These are phyloP conservation scores for Acorus gramineus DNA, from an alignment of 106 monocot species.

Conservation along the genomic window DNA sequence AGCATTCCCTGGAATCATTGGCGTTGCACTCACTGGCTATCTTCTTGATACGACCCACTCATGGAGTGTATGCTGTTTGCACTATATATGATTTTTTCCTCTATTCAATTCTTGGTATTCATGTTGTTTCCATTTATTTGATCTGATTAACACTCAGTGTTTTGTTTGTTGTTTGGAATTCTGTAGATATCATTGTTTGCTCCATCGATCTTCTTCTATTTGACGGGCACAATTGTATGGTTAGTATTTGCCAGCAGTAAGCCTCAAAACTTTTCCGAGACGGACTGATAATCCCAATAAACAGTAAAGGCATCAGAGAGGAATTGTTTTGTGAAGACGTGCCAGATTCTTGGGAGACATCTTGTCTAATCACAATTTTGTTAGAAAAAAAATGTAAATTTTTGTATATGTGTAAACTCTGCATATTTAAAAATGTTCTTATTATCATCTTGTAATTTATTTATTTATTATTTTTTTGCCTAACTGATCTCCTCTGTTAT, in stretches of 20 bases:
- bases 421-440: too few species aligned
- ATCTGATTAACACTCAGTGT: neutral
- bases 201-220: constrained; percentile 95
- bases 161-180: neutral
- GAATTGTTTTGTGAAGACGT: neutral
- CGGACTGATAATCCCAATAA: constrained; percentile 1
- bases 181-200: constrained; percentile 77
- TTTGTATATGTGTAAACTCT: too few species aligned
- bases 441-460: too few species aligned
- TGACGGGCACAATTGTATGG: constrained; percentile 88
- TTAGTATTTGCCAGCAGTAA: constrained; percentile 80
- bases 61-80: constrained; percentile 75
- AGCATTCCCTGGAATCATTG: constrained; percentile 90
- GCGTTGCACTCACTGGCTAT: constrained; percentile 78
- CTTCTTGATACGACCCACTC: constrained; percentile 95
- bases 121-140: constrained; percentile 2
- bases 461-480: too few species aligned
- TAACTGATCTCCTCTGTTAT: too few species aligned
- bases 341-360: constrained; percentile 30
- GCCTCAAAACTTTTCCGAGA: constrained; percentile 64
- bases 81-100: neutral
- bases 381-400: too few species aligned
- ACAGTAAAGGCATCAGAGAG: neutral
- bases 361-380: too few species aligned
- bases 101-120: neutral